Percentiles rank a stretch among this genome's conserved stretches.
These are phyloP conservation scores for Colletotrichum neosansevieriae DNA, from an alignment of 2,329 filamentous ascomycete species.

Conservation along the genomic window DNA sequence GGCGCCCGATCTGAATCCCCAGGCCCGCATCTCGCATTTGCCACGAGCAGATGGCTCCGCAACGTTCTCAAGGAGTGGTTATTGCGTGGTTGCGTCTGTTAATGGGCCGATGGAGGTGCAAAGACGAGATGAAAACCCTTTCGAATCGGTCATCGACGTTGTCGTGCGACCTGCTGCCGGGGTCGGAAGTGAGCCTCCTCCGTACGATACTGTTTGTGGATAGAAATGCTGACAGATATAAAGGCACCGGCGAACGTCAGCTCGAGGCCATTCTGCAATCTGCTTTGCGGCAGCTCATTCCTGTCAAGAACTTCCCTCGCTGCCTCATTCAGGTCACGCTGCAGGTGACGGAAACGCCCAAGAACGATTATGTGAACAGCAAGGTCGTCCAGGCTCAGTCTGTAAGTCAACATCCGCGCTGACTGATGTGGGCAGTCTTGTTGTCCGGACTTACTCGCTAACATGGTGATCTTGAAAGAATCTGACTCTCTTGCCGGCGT, in stretches of 20 bases:
- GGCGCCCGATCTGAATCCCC: constrained; percentile 55
- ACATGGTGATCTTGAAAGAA: constrained; percentile 63
- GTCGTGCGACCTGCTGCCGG: constrained; percentile 88
- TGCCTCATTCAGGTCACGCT: constrained; percentile 84
- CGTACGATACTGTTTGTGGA: constrained; percentile 18
- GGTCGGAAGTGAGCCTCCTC: constrained; percentile 74
- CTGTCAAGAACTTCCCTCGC: constrained; percentile 80
- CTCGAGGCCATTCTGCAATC: constrained; percentile 82
- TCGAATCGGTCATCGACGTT: constrained; percentile 91
- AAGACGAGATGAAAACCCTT: constrained; percentile 89
- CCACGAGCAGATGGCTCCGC: constrained; percentile 84
- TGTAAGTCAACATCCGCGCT: constrained; percentile 57
- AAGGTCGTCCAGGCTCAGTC: constrained; percentile 71
- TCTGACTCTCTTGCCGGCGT: constrained; percentile 81
- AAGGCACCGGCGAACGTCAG: constrained; percentile 81
- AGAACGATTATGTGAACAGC: constrained; percentile 72
- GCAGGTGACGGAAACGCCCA: constrained; percentile 78
- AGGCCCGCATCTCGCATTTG: constrained; percentile 69
- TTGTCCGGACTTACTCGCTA: constrained; percentile 22
- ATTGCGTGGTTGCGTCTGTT: constrained; percentile 85
- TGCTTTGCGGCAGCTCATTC: constrained; percentile 79
- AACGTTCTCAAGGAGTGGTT: constrained; percentile 80
- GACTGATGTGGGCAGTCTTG: background rate
- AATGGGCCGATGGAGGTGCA: constrained; percentile 94
- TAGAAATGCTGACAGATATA: constrained; percentile 43